These are phyloP conservation scores for Chloranthus sessilifolius DNA, from an alignment of 164 flowering plant genomes.

Conservation along the genomic window DNA sequence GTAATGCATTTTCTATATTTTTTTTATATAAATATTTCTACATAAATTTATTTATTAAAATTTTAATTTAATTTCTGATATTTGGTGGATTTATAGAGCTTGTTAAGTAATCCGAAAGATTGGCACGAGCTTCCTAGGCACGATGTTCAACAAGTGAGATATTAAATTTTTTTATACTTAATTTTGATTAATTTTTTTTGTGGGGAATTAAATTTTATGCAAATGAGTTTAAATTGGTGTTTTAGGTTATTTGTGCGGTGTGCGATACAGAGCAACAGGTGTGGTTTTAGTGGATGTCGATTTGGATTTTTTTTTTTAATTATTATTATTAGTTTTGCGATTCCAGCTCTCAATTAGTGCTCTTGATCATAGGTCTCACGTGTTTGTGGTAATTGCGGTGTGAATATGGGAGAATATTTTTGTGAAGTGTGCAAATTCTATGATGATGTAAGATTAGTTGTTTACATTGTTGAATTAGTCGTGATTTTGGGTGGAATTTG, in stretches of 20 bases:
- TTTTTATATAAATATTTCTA: no score
- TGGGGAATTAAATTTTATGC: no score
- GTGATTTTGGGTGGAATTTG: not conserved
- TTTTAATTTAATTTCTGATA: not conserved
- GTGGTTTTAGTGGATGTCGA: no score
- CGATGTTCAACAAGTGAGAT: constrained; percentile 75
- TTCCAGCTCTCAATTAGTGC: not conserved
- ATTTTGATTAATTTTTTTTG: no score
- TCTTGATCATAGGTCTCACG: constrained; percentile 52
- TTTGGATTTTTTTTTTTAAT: constrained; percentile 4
- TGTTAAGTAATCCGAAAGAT: constrained; percentile 44
- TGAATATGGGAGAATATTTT: constrained; percentile 94
- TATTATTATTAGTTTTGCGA: no score
- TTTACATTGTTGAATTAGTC: no score
- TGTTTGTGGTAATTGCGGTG: constrained; percentile 83
- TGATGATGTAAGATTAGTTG: constrained; percentile 61
- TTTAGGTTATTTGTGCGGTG: constrained; percentile 63
- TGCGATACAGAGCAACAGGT: constrained; percentile 84
- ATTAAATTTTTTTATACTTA: not conserved
- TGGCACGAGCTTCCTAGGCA: constrained; percentile 73
- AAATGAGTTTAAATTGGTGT: constrained; percentile 8
- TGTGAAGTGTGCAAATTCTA: constrained; percentile 86
- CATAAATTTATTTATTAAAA: not conserved
- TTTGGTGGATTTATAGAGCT: constrained; percentile 34
- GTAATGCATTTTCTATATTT: constrained; percentile 24